These are phyloP conservation scores for Pseudonectria buxi DNA, from an alignment of 2,329 filamentous ascomycete genomes.

Conservation along the genomic window DNA sequence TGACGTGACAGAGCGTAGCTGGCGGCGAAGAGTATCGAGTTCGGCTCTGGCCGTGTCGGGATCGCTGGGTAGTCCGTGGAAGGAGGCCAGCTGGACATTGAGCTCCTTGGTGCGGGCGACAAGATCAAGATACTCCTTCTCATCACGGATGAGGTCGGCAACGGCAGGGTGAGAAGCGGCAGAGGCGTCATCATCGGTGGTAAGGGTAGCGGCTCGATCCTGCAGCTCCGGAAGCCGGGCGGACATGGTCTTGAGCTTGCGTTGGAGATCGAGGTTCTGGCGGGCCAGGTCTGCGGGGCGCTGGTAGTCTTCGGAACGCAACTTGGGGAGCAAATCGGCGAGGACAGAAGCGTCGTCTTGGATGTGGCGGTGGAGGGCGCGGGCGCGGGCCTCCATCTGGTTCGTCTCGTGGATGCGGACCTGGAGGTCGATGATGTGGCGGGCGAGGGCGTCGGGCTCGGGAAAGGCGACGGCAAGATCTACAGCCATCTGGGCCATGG, in stretches of 20 bases:
- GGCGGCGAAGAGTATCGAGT: conserved; percentile 58
- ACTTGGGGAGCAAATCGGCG: conserved; percentile 32
- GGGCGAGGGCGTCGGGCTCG: conserved; percentile 42
- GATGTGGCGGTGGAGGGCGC: conserved; percentile 50
- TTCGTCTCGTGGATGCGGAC: conserved; percentile 46
- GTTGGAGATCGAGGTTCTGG: conserved; percentile 67
- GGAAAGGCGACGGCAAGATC: conserved; percentile 43
- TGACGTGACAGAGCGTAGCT: conserved; percentile 54
- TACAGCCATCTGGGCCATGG: conserved; percentile 47
- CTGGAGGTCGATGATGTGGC: conserved; percentile 50
- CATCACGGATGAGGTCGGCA: conserved; percentile 51
- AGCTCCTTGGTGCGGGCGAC: conserved; percentile 52
- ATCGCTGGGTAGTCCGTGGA: conserved; percentile 67
- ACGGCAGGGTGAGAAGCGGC: conserved; percentile 40
- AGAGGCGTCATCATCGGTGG: conserved; percentile 26
- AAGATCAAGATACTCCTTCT: conserved; percentile 52
- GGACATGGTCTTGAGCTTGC: conserved; percentile 60
- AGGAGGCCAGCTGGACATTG: conserved; percentile 56
- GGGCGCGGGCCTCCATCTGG: conserved; percentile 48
- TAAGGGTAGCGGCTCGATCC: conserved; percentile 42
- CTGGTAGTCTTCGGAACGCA: conserved; percentile 43
- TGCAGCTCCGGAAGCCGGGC: conserved; percentile 57
- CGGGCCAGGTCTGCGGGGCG: conserved; percentile 54
- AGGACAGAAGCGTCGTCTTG: conserved; percentile 40
- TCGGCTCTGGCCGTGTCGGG: conserved; percentile 60